Evolutionary conservation across 208 protist species (phyloP).

Genomic region (Trypanosoma cruzi): DNA sequence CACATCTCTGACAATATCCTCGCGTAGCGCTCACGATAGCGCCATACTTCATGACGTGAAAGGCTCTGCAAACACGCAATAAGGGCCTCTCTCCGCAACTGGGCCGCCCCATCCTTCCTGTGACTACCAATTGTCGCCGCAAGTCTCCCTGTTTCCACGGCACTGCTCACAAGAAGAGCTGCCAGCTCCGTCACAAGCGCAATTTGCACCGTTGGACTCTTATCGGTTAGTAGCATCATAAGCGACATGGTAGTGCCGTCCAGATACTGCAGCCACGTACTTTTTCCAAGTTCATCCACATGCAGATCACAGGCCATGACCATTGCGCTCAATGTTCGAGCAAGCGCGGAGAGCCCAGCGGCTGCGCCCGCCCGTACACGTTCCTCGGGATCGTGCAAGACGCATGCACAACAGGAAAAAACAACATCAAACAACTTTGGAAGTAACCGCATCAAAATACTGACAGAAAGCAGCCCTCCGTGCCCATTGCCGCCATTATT

Average conservation of each 20-base stretch:
- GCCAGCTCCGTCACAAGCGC: constrained; percentile 68
- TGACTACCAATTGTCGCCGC: constrained; percentile 6
- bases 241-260: constrained; percentile 48
- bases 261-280: constrained; percentile 39
- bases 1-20: constrained; percentile 65
- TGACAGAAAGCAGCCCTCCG: constrained; percentile 15
- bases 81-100: constrained; percentile 50
- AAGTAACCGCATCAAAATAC: constrained; percentile 25
- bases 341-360: constrained; percentile 51
- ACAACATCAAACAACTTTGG: constrained; percentile 37
- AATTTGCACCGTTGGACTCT: constrained; percentile 62
- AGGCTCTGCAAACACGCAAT: constrained; percentile 51
- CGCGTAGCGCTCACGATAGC: constrained; percentile 66
- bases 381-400: constrained; percentile 45
- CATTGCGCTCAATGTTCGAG: constrained; percentile 52
- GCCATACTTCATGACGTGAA: constrained; percentile 74
- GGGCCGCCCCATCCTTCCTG: constrained; percentile 21
- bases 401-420: constrained; percentile 31
- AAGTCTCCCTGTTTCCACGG: constrained; percentile 5
- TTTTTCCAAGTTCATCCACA: constrained; percentile 6
- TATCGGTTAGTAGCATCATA: constrained; percentile 56
- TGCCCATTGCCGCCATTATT: neutral
- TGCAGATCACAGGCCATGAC: constrained; percentile 27
- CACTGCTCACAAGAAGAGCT: constrained; percentile 36
- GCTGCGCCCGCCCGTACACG: constrained; percentile 57